Conservation (phyloP, 2,329 filamentous ascomycete species). For the Albifimbria verrucaria region DNA sequence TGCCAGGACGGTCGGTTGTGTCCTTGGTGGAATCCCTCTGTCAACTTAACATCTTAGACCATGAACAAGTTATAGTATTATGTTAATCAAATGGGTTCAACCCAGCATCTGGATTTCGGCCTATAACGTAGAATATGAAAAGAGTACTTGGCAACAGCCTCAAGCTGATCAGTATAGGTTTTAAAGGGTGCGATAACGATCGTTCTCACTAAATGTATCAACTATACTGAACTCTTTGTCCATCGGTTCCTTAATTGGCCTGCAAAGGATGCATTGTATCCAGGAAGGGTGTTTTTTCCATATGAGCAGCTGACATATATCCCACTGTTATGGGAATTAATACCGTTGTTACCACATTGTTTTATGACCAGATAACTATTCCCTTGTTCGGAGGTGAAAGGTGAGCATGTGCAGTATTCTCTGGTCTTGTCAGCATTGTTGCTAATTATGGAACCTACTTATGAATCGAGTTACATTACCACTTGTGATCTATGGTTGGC, state of each 20-base stretch:
- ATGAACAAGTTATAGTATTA: conserved; percentile 14
- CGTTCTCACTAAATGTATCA: conserved; percentile 31
- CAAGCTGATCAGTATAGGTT: neutral
- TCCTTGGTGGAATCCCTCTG: conserved; percentile 40
- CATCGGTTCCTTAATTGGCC: conserved; percentile 43
- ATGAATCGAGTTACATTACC: too few relatives aligned
- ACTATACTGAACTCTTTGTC: conserved; percentile 30
- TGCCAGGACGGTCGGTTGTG: conserved; percentile 58
- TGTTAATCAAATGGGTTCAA: conserved; percentile 34
- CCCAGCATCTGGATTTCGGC: conserved; percentile 38
- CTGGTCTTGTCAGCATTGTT: conserved; percentile 40
- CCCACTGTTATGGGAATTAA: conserved; percentile 58
- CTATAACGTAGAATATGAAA: conserved; percentile 23
- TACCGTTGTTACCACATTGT: conserved; percentile 53
- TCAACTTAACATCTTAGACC: neutral
- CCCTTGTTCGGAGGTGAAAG: conserved; percentile 54
- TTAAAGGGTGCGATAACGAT: conserved; percentile 28
- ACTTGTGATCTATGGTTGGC: too few relatives aligned
- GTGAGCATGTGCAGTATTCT: conserved; percentile 63
- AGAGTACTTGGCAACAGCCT: neutral
- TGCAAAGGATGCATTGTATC: conserved; percentile 34
- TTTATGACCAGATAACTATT: conserved; percentile 66
- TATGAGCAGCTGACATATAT: conserved; percentile 46
- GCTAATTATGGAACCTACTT: too few relatives aligned
- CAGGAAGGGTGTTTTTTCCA: conserved; percentile 36